Conservation (phyloP, 345 rosid genomes). For the Pugionium cornutum region DNA sequence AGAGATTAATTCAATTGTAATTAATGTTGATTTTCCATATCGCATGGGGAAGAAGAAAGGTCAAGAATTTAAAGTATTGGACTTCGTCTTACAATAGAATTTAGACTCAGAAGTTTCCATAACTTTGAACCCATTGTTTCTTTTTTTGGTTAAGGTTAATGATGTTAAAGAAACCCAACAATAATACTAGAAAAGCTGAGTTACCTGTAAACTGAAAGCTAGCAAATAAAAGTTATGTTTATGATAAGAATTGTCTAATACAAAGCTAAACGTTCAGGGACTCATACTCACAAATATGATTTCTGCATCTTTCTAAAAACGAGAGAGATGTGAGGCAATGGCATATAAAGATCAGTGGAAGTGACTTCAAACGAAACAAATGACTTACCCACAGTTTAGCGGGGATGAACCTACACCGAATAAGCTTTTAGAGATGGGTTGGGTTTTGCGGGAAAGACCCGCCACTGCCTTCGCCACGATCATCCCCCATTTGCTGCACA, state of each 20-base stretch:
- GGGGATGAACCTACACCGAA: not conserved
- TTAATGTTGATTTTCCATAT: not conserved
- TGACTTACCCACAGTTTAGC: not conserved
- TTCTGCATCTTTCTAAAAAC: constrained; percentile 31
- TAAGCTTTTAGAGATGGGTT: constrained; percentile 31
- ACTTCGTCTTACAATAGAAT: not conserved
- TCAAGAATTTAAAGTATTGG: not conserved
- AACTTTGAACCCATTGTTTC: not conserved
- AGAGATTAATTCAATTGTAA: not conserved
- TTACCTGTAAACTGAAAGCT: not conserved
- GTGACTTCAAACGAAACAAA: constrained; percentile 6
- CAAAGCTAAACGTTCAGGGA: constrained; percentile 37
- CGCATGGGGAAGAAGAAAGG: constrained; percentile 15
- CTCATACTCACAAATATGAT: constrained; percentile 38
- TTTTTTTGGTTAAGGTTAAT: not conserved
- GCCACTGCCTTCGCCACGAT: constrained; percentile 38
- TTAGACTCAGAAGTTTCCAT: not conserved
- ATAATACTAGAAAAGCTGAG: constrained; percentile 8
- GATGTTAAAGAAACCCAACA: not conserved
- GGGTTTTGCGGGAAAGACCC: constrained; percentile 46
- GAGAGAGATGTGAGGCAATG: constrained; percentile 18
- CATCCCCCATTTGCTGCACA: constrained; percentile 60
- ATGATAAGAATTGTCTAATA: constrained; percentile 31
- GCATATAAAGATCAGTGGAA: constrained; percentile 23
- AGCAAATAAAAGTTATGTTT: constrained; percentile 24